Evolutionary conservation across 1,284 basidiomycete genomes (phyloP).

Genomic region (Apiotrichum laibachii): DNA sequence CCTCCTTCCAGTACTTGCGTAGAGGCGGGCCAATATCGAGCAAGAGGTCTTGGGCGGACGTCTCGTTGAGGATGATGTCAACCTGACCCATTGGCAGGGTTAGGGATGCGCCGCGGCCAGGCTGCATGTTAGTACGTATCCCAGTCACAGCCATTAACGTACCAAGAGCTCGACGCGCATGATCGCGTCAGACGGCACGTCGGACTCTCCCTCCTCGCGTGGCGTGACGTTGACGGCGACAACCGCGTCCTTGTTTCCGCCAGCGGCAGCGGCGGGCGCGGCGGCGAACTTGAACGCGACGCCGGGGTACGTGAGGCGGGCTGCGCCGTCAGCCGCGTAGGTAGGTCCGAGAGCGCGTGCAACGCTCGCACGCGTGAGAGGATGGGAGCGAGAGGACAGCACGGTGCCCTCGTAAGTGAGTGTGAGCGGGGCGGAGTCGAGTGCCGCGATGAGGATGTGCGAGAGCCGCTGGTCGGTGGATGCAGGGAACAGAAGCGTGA

Average conservation of each 20-base stretch:
- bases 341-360: conserved; percentile 78
- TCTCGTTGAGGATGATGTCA: conserved; percentile 69
- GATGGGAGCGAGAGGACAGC: conserved; percentile 58
- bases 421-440: conserved; percentile 49
- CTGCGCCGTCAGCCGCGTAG: conserved; percentile 58
- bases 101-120: conserved; percentile 68
- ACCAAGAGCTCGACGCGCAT: conserved; percentile 25
- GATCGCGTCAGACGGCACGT: conserved; percentile 10
- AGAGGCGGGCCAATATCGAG: conserved; percentile 74
- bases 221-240: conserved; percentile 28
- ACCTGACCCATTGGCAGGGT: conserved; percentile 51
- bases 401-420: conserved; percentile 67
- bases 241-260: conserved; percentile 54
- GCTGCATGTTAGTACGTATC: conserved; percentile 51
- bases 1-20: conserved; percentile 78
- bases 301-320: conserved; percentile 61
- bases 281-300: conserved; percentile 67
- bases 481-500: conserved; percentile 68
- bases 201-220: conserved; percentile 47
- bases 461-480: conserved; percentile 71
- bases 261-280: conserved; percentile 50
- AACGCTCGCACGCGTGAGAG: conserved; percentile 65
- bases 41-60: conserved; percentile 74
- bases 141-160: neutral
- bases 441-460: conserved; percentile 61